Evolutionary conservation across 352 stramenopile species (phyloP), one percentile per base, ranked within the genome.

Genomic region (Globisporangium spiculum): DNA sequence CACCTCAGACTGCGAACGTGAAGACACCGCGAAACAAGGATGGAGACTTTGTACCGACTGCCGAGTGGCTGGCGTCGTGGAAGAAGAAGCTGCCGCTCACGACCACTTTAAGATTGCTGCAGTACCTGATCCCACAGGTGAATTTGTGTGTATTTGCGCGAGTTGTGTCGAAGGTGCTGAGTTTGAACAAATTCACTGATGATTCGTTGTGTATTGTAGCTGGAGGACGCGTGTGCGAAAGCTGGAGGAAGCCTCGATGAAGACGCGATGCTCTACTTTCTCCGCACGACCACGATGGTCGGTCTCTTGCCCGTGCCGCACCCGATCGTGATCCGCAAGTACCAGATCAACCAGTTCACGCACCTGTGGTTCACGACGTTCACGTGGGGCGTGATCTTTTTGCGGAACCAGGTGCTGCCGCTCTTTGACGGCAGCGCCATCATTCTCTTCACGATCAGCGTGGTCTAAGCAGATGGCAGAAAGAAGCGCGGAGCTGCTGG

Each of bases 311-410:
- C 92, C 1, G 89, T 99, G 34, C 98, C 98, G 4, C 98, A 99
- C 79, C 88, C 97, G 2, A 99, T 99, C 76, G 96, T 99, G 24
- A 99, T 99, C 74, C 84, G 97, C 63, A 99, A 99, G 79, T 99
- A 99, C 77, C 95, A 99, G 80, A 97, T 98, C 66, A 99, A 99
- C 81, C 91, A 99, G 77, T 99, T 98, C 71, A 99, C 97, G 34
- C 92, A 96, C 30, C 77, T 99, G 50, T 99, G 98, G 98, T 99
- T 99, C 77, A 99, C 97, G 34, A 98, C 96, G 16, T 99, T 99
- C 72, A 97, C 98, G 74, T 99, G 97, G 97, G 97, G 98, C 48
- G 96, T 99, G 52, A 98, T 99, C 71, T 99, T 99, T 79, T 84
- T 99, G 60, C 93, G 96, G 54, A 99, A 98, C 84, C 97, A 99